phyloP scores from a whole-genome alignment of 139 green algal species.

The Coelastrella sp. region DNA sequence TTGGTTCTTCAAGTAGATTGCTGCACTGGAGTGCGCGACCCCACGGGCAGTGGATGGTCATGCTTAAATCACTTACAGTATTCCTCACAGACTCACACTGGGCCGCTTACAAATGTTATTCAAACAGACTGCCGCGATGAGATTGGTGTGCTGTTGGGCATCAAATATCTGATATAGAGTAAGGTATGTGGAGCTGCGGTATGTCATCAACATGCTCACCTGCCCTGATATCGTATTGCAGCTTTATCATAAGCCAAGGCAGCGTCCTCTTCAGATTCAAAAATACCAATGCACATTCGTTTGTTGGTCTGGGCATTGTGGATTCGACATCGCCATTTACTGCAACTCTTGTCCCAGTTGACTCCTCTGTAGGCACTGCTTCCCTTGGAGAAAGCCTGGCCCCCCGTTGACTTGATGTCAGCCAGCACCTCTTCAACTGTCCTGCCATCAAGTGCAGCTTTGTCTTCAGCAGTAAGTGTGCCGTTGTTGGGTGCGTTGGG shows the following conservation, averaged over 20 bases:
- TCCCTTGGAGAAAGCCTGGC: background rate
- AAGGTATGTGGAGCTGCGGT: too few species aligned
- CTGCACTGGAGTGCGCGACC: too few species aligned
- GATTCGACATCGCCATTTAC: background rate
- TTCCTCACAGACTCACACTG: too few species aligned
- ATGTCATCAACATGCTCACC: background rate
- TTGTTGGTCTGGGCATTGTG: background rate
- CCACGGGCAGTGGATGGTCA: too few species aligned
- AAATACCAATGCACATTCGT: background rate
- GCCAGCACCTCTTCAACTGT: background rate
- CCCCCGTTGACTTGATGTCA: conserved; percentile 22
- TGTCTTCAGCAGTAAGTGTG: background rate
- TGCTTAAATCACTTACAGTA: too few species aligned
- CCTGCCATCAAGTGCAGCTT: conserved; percentile 3
- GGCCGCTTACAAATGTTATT: too few species aligned
- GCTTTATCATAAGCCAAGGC: conserved; percentile 8
- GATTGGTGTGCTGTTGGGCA: too few species aligned
- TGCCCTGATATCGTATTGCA: background rate
- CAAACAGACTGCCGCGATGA: too few species aligned
- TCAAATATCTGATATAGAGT: too few species aligned
- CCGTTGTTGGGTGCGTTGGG: conserved; percentile 9
- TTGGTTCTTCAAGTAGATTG: too few species aligned
- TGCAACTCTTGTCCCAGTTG: background rate
- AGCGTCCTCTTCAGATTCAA: background rate
- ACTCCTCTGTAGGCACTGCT: conserved; percentile 25